These are phyloP conservation scores for Orbilia ellipsospora DNA, from an alignment of 2,329 filamentous ascomycete genomes.

Conservation along the genomic window DNA sequence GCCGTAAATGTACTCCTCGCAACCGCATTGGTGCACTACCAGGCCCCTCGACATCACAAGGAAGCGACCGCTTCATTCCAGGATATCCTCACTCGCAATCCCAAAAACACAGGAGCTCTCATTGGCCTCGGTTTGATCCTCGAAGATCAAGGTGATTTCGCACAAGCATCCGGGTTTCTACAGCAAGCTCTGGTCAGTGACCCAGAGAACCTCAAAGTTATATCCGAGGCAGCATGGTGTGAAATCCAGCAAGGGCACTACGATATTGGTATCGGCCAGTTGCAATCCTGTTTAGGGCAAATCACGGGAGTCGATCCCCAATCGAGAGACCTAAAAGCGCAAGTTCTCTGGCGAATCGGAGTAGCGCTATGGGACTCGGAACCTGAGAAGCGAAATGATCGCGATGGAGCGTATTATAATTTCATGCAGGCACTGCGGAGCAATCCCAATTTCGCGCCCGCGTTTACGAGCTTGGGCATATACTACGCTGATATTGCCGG, in stretches of 20 bases:
- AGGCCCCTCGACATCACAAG: slow-evolving; percentile 86
- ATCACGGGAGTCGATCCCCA: slow-evolving; percentile 72
- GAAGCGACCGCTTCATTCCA: slow-evolving; percentile 91
- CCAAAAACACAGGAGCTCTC: slow-evolving; percentile 80
- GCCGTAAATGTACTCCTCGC: slow-evolving; percentile 80
- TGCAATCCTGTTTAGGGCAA: slow-evolving; percentile 75
- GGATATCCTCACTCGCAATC: slow-evolving; percentile 78
- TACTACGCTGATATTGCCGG: slow-evolving; percentile 92
- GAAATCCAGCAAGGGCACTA: slow-evolving; percentile 84
- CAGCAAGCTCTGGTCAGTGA: slow-evolving; percentile 79
- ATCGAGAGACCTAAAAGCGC: slow-evolving; percentile 78
- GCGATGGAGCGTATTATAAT: slow-evolving; percentile 82
- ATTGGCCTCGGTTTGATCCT: slow-evolving; percentile 91
- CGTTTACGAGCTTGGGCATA: slow-evolving; percentile 88
- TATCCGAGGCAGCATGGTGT: slow-evolving; percentile 91
- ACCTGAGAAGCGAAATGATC: slow-evolving; percentile 71
- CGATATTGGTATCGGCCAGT: slow-evolving; percentile 72
- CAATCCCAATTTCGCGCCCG: slow-evolving; percentile 86
- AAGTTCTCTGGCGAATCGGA: slow-evolving; percentile 82
- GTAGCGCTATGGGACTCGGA: slow-evolving; percentile 58
- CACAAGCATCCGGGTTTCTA: slow-evolving; percentile 82
- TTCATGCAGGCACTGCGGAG: slow-evolving; percentile 87
- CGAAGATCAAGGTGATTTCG: slow-evolving; percentile 91
- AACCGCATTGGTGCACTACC: slow-evolving; percentile 89
- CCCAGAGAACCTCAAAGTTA: slow-evolving; percentile 78